phyloP scores from a whole-genome alignment of 768 basidiomycete genomes.

The Galerina marginata region DNA sequence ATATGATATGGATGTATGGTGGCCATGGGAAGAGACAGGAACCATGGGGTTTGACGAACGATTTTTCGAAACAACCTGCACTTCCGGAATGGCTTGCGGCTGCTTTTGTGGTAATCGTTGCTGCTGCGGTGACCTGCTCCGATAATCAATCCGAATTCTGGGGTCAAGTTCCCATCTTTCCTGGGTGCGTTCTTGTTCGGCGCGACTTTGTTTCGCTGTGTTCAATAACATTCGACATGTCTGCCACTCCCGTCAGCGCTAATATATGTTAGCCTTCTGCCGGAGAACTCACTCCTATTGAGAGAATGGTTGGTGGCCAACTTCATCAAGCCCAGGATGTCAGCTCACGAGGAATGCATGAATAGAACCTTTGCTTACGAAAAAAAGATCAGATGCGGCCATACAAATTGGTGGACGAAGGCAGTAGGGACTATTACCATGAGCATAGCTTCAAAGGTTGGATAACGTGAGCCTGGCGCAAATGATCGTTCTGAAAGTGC shows the following conservation, averaged over 20 bases:
- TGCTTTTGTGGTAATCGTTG: too few species aligned
- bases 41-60: background rate
- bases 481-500: background rate
- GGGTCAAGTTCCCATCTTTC: too few species aligned
- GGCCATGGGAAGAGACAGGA: background rate
- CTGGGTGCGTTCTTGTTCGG: background rate
- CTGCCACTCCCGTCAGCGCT: background rate
- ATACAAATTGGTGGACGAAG: background rate
- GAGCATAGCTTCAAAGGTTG: background rate
- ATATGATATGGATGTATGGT: background rate
- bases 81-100: too few species aligned
- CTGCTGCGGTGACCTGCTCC: too few species aligned
- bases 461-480: background rate
- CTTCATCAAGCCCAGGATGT: background rate
- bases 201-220: background rate
- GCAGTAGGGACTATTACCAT: background rate
- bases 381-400: slow-evolving; percentile 10
- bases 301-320: slow-evolving; percentile 15
- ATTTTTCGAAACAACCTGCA: too few species aligned
- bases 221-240: slow-evolving; percentile 7
- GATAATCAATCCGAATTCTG: too few species aligned
- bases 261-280: background rate
- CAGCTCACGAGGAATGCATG: background rate
- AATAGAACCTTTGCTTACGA: slow-evolving; percentile 5
- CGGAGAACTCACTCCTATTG: slow-evolving; percentile 14